Percentiles rank a stretch among this genome's conserved stretches.
Conservation (phyloP, 306 rosid species). For the Mimosa bimucronata region DNA sequence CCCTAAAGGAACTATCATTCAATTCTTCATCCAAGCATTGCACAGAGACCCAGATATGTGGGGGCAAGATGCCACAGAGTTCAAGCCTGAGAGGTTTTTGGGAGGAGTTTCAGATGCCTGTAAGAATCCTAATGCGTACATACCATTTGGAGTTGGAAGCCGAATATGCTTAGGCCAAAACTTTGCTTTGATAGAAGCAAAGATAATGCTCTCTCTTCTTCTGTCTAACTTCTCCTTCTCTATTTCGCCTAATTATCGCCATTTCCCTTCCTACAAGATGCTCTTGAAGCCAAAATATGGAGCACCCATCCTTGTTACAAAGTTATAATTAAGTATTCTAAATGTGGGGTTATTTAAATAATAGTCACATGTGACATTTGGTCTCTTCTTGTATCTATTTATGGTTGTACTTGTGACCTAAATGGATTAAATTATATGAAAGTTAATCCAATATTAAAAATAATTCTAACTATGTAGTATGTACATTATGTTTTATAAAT, state of each 20-base stretch:
- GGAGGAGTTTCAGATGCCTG: conserved; percentile 42
- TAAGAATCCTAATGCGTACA: conserved; percentile 44
- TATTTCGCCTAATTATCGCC: conserved; percentile 40
- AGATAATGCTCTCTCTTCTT: conserved; percentile 33
- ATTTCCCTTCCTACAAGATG: conserved; percentile 37
- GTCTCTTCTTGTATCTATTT: not conserved
- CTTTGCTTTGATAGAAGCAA: conserved; percentile 36
- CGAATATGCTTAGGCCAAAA: conserved; percentile 43
- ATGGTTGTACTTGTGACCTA: not conserved
- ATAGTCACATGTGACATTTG: not conserved
- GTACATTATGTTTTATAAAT: too few species aligned
- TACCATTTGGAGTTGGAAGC: conserved; percentile 48
- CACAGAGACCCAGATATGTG: conserved; percentile 44
- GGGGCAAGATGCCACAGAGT: conserved; percentile 44
- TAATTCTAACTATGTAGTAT: too few species aligned
- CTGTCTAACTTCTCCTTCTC: conserved; percentile 38
- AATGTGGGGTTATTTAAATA: not conserved
- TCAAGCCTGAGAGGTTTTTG: conserved; percentile 46
- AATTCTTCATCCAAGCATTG: conserved; percentile 30
- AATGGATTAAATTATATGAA: too few species aligned
- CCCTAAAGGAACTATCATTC: conserved; percentile 40
- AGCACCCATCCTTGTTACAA: conserved; percentile 34
- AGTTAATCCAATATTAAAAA: not conserved
- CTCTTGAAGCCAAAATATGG: conserved; percentile 42
- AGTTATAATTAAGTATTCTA: not conserved